phyloP scores from a whole-genome alignment of 345 rosid genomes.

The Noccaea bulbosa region DNA sequence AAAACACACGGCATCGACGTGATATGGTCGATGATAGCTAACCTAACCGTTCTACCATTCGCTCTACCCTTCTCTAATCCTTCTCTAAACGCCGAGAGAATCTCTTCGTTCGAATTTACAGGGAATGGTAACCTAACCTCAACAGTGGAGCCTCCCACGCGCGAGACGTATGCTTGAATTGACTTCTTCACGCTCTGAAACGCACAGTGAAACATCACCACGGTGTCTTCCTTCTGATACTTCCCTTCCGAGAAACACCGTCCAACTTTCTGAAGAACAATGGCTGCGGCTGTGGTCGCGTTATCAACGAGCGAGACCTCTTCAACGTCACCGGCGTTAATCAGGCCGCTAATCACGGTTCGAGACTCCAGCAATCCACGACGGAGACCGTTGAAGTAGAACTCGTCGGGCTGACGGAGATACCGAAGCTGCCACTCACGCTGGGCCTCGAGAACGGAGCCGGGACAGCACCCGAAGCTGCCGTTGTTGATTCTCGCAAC shows the following conservation, averaged over 20 bases:
- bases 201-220: slow-evolving; percentile 70
- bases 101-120: slow-evolving; percentile 60
- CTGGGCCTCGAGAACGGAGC: slow-evolving; percentile 62
- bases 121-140: slow-evolving; percentile 78
- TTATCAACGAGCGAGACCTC: slow-evolving; percentile 81
- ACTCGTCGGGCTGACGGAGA: slow-evolving; percentile 75
- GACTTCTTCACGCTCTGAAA: slow-evolving; percentile 64
- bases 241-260: slow-evolving; percentile 62
- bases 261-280: slow-evolving; percentile 73
- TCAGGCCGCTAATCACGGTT: slow-evolving; percentile 55
- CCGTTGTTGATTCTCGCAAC: slow-evolving; percentile 78
- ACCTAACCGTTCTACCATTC: slow-evolving; percentile 57
- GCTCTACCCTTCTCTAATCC: slow-evolving; percentile 56
- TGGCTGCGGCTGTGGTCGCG: slow-evolving; percentile 84
- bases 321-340: slow-evolving; percentile 69
- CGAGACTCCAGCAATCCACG: slow-evolving; percentile 63
- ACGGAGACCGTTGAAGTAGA: slow-evolving; percentile 70
- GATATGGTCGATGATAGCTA: slow-evolving; percentile 82
- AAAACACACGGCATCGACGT: slow-evolving; percentile 72
- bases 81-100: slow-evolving; percentile 55
- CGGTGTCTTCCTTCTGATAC: slow-evolving; percentile 54
- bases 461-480: slow-evolving; percentile 81
- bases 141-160: slow-evolving; percentile 64
- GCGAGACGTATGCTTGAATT: slow-evolving; percentile 73
- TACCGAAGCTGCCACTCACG: slow-evolving; percentile 65